phyloP scores from a whole-genome alignment of 1,284 basidiomycete genomes.

The Amylostereum chailletii region DNA sequence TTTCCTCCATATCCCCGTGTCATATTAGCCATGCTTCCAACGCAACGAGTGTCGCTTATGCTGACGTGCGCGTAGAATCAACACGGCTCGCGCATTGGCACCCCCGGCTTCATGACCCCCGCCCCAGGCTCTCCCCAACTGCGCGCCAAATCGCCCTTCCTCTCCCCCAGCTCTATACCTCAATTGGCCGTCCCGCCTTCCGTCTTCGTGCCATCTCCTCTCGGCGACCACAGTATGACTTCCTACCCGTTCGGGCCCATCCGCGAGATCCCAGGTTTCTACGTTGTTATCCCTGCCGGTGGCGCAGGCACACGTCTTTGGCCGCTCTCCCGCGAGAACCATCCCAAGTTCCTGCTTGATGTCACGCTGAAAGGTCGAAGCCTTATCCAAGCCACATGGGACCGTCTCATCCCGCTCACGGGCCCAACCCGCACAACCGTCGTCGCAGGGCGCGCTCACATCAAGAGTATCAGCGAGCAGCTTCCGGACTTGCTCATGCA shows the following conservation, averaged over 20 bases:
- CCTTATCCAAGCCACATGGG: conserved; percentile 80
- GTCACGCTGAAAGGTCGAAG: conserved; percentile 75
- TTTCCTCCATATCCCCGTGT: no score
- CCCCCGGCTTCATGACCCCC: conserved; percentile 54
- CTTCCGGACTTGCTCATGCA: conserved; percentile 57
- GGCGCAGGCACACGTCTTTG: conserved; percentile 80
- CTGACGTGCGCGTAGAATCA: conserved; percentile 9
- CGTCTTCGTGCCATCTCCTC: conserved; percentile 53
- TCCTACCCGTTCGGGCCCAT: conserved; percentile 37
- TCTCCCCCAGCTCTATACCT: conserved; percentile 46
- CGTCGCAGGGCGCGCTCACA: conserved; percentile 69
- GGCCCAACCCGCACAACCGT: conserved; percentile 64
- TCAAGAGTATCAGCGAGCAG: conserved; percentile 62
- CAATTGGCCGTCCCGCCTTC: conserved; percentile 32
- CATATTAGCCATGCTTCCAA: no score
- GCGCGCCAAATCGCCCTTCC: conserved; percentile 66
- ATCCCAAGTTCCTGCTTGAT: conserved; percentile 79
- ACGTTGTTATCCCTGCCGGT: conserved; percentile 80
- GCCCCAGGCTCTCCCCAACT: conserved; percentile 68
- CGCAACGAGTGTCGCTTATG: no score
- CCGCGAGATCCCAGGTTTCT: conserved; percentile 78
- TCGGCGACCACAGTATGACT: conserved; percentile 51
- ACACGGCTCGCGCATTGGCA: conserved; percentile 25
- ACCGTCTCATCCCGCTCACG: conserved; percentile 69
- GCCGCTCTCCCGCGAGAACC: conserved; percentile 76